phyloP scores from a whole-genome alignment of 2,329 filamentous ascomycete species.

The Calonectria fujianensis region DNA sequence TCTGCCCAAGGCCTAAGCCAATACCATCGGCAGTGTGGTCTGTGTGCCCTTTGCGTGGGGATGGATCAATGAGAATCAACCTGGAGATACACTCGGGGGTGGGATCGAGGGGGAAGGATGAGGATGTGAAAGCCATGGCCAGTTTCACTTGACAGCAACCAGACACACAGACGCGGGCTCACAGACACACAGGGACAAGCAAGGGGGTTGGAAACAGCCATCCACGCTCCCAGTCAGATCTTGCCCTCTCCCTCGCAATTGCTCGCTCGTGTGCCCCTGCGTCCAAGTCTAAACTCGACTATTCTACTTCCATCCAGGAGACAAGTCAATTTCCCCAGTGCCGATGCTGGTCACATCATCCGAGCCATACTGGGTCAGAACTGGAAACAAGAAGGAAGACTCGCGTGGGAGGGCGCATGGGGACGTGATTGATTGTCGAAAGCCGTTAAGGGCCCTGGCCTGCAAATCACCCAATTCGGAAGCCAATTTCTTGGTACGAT shows the following conservation, averaged over 20 bases:
- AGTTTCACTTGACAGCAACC: slow-evolving; percentile 24
- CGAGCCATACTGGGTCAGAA: slow-evolving; percentile 32
- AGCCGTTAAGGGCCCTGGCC: slow-evolving; percentile 27
- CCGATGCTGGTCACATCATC: slow-evolving; percentile 42
- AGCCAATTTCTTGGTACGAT: slow-evolving; percentile 36
- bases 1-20: slow-evolving; percentile 42
- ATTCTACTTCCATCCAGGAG: slow-evolving; percentile 33
- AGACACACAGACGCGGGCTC: slow-evolving; percentile 12
- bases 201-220: slow-evolving; percentile 28
- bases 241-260: slow-evolving; percentile 12
- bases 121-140: slow-evolving; percentile 20
- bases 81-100: slow-evolving; percentile 27
- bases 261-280: slow-evolving; percentile 5
- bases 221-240: slow-evolving; percentile 36
- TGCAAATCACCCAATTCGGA: slow-evolving; percentile 46
- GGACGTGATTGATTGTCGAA: slow-evolving; percentile 2
- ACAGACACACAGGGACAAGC: slow-evolving; percentile 23
- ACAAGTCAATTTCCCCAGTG: slow-evolving; percentile 37
- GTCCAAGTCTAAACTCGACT: slow-evolving; percentile 11
- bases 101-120: slow-evolving; percentile 28
- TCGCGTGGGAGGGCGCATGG: slow-evolving; percentile 27
- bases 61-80: slow-evolving; percentile 32
- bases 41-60: slow-evolving; percentile 47
- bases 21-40: slow-evolving; percentile 44
- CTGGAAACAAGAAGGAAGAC: not conserved